Percentiles rank a stretch among this genome's conserved stretches.
Evolutionary conservation across 345 rosid genomes (phyloP).

Genomic region (Gossypium ekmanianum): DNA sequence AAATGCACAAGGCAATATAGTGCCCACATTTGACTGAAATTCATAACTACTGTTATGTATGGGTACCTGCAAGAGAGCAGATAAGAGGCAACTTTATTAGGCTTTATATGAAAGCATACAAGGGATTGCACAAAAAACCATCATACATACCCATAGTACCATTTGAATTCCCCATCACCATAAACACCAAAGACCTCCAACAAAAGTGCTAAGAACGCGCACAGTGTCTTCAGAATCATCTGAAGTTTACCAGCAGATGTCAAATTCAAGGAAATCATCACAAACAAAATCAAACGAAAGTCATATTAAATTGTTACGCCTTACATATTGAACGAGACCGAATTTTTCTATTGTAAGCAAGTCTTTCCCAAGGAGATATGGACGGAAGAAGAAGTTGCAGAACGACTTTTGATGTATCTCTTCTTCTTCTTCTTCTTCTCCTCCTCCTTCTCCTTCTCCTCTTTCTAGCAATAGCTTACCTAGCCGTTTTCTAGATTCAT

Average conservation of each 20-base stretch:
- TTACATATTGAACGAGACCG: constrained; percentile 85
- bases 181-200: constrained; percentile 69
- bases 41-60: constrained; percentile 59
- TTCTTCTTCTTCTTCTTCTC: constrained; percentile 22
- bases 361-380: constrained; percentile 57
- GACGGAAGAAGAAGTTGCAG: constrained; percentile 58
- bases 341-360: constrained; percentile 61
- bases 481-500: constrained; percentile 39
- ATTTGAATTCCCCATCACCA: constrained; percentile 82
- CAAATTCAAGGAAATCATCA: neutral
- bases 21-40: constrained; percentile 98
- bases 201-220: constrained; percentile 66
- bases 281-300: neutral
- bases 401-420: constrained; percentile 29
- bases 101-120: neutral
- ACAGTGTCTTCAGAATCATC: constrained; percentile 90
- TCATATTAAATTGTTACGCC: constrained; percentile 13
- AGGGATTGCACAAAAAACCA: neutral
- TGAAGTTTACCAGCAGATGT: constrained; percentile 25
- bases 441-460: constrained; percentile 11
- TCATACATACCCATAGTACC: constrained; percentile 69
- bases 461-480: constrained; percentile 45
- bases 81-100: neutral
- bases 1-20: constrained; percentile 84
- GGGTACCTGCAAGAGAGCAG: constrained; percentile 58